Conservation (phyloP, 768 basidiomycete genomes). For the Boletus vinaceobasis region DNA sequence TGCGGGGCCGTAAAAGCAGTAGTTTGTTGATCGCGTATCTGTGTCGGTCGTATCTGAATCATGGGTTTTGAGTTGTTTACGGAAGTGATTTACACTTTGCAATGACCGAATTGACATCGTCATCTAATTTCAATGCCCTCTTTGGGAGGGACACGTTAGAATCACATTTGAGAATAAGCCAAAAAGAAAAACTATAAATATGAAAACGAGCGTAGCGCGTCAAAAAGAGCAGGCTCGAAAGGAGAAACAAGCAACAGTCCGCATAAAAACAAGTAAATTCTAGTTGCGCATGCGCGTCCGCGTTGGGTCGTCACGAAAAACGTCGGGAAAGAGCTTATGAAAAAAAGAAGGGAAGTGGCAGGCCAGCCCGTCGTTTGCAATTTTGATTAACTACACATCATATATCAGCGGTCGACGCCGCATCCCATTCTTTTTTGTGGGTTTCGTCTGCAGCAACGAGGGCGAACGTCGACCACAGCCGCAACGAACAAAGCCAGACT, state of each 20-base stretch:
- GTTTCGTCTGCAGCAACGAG: neutral
- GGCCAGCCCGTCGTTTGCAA: conserved; percentile 23
- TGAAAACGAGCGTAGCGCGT: neutral
- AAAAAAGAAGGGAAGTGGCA: neutral
- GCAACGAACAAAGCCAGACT: conserved; percentile 1
- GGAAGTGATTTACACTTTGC: too few relatives aligned
- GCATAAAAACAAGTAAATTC: conserved; percentile 2
- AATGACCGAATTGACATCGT: too few relatives aligned
- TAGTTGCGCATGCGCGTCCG: conserved; percentile 7
- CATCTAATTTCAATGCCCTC: too few relatives aligned
- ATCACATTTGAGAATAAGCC: neutral
- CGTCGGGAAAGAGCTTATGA: neutral
- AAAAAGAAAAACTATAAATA: neutral
- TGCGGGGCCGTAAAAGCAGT: neutral
- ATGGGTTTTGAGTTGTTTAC: too few relatives aligned
- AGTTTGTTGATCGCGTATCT: too few relatives aligned
- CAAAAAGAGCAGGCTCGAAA: neutral
- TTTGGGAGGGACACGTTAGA: too few relatives aligned
- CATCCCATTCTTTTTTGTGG: neutral
- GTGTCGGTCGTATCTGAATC: too few relatives aligned
- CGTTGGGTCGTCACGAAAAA: neutral
- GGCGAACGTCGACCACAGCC: neutral
- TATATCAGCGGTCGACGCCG: conserved; percentile 4
- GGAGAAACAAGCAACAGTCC: neutral
- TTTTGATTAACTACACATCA: conserved; percentile 5